Evolutionary conservation across 352 stramenopile genomes (phyloP).

Genomic region (Sclerospora graminicola): DNA sequence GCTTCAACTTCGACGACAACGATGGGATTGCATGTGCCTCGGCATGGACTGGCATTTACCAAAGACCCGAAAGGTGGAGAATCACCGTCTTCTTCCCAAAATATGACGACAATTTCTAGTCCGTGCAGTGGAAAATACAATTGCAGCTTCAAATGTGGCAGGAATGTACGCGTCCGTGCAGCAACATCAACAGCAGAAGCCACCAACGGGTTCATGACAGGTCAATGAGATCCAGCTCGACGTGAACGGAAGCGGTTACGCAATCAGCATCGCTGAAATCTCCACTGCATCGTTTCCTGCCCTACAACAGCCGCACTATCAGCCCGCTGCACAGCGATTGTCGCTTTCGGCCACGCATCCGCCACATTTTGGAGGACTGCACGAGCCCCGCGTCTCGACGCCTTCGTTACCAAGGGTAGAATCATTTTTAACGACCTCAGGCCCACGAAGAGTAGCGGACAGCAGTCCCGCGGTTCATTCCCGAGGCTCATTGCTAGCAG

Average conservation of each 20-base stretch:
- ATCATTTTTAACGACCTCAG: constrained; percentile 18
- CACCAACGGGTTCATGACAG: constrained; percentile 17
- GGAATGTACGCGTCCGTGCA: constrained; percentile 14
- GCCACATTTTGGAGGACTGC: constrained; percentile 20
- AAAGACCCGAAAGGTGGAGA: constrained; percentile 3
- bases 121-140: constrained; percentile 4
- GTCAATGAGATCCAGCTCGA: constrained; percentile 29
- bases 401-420: constrained; percentile 30
- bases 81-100: no score
- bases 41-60: background rate
- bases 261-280: constrained; percentile 61
- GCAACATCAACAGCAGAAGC: constrained; percentile 4
- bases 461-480: constrained; percentile 26
- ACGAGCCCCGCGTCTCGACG: constrained; percentile 19
- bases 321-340: constrained; percentile 15
- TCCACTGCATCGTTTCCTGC: constrained; percentile 33
- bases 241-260: constrained; percentile 61
- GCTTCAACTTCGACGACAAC: no score
- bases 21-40: constrained; percentile 11
- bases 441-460: constrained; percentile 10
- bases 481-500: constrained; percentile 36
- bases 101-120: constrained; percentile 33
- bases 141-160: constrained; percentile 8
- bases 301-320: constrained; percentile 20
- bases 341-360: constrained; percentile 26